Evolutionary conservation across 1,139 yeast genomes (phyloP).

Genomic region (Yamadazyma oceani): DNA sequence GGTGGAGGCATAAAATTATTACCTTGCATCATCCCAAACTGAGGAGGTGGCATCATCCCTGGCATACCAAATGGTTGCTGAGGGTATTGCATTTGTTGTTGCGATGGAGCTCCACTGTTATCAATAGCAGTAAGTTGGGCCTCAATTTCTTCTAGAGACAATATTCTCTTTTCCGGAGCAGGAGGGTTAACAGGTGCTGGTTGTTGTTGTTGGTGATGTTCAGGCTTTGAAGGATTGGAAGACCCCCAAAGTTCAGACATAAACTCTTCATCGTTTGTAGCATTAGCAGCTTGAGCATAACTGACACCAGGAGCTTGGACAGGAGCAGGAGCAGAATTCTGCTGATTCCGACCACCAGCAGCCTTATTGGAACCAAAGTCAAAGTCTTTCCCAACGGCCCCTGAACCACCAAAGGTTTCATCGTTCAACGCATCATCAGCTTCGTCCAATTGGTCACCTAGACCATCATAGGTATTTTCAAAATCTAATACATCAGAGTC

Average conservation of each 20-base stretch:
- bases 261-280: slow-evolving; percentile 47
- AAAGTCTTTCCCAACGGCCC: slow-evolving; percentile 66
- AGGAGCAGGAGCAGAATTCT: slow-evolving; percentile 12
- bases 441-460: slow-evolving; percentile 67
- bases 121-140: slow-evolving; percentile 63
- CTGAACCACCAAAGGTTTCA: slow-evolving; percentile 79
- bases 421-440: slow-evolving; percentile 82
- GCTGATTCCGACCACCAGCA: background rate
- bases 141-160: slow-evolving; percentile 75
- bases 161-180: slow-evolving; percentile 42
- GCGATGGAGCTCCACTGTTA: slow-evolving; percentile 21
- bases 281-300: slow-evolving; percentile 54
- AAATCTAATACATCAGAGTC: slow-evolving; percentile 55
- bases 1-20: slow-evolving; percentile 42
- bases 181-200: slow-evolving; percentile 10
- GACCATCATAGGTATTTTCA: slow-evolving; percentile 82
- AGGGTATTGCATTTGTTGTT: slow-evolving; percentile 20
- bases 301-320: slow-evolving; percentile 34
- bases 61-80: slow-evolving; percentile 37
- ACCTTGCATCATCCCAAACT: slow-evolving; percentile 44
- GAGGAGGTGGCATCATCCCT: slow-evolving; percentile 43
- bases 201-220: slow-evolving; percentile 12
- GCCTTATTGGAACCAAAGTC: slow-evolving; percentile 52
- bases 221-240: slow-evolving; percentile 20
- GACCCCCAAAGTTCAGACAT: slow-evolving; percentile 53